These are phyloP conservation scores for Teratosphaeria pseudoeucalypti DNA, from an alignment of 2,329 filamentous ascomycete genomes.

Conservation along the genomic window DNA sequence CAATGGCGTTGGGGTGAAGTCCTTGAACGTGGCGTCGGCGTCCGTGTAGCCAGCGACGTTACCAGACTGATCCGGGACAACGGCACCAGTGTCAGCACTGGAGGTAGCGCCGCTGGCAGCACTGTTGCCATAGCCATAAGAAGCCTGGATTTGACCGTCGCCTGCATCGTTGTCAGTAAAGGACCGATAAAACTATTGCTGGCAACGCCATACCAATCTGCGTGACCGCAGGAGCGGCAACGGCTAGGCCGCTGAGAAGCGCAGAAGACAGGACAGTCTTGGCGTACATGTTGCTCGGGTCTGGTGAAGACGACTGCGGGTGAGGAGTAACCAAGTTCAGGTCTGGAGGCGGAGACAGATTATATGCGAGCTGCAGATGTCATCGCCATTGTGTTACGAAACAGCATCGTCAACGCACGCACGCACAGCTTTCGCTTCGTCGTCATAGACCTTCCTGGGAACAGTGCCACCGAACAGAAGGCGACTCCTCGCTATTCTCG, in stretches of 20 bases:
- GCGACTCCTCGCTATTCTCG: neutral
- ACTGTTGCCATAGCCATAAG: neutral
- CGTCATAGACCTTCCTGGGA: neutral
- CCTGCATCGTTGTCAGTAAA: neutral
- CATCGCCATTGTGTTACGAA: neutral
- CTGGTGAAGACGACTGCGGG: neutral
- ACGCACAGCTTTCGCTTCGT: neutral
- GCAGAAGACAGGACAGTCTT: constrained; percentile 10
- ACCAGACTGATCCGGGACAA: constrained; percentile 16
- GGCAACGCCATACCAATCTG: neutral
- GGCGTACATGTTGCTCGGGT: constrained; percentile 11
- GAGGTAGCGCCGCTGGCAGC: neutral
- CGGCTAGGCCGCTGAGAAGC: constrained; percentile 15
- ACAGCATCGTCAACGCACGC: neutral
- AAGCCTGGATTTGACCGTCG: neutral
- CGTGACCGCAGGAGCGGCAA: constrained; percentile 27
- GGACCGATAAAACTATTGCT: neutral
- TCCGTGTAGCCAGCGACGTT: constrained; percentile 33
- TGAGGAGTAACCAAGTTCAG: neutral
- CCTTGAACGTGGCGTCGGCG: constrained; percentile 33
- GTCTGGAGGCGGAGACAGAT: neutral
- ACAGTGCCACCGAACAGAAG: neutral
- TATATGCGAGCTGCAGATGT: neutral
- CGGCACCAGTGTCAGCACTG: neutral
- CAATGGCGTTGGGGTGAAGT: constrained; percentile 23